Evolutionary conservation across 805 yeast species (phyloP), one percentile per base, ranked within the genome.

Genomic region (Wickerhamomyces kurtzmanii): DNA sequence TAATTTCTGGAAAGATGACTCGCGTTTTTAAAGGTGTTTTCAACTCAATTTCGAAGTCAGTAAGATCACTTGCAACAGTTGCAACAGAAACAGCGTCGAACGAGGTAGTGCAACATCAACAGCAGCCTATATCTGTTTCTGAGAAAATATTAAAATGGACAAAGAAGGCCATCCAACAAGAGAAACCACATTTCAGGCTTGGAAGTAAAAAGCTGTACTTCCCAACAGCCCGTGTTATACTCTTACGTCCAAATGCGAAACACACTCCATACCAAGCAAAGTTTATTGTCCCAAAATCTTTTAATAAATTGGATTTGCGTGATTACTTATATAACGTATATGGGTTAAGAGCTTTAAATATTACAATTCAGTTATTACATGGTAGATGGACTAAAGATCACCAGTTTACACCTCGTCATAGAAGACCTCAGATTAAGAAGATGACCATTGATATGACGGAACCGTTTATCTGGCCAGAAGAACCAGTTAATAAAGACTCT

Each of bases 241-340:
- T 89, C 18, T 58, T 91, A 37, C 71, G 94, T 49, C 95, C 96
- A 23, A 82, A 82, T 46, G 96, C 97, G n/a, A 83, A 83, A 48
- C 94, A 84, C 56, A 82, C 96, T 0, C 99, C 99, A 26, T 87
- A 82, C 58, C 96, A 86, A 56, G 97, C 97, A 27, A 86, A 85
- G 53, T 91, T 91, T 56, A 73, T 83, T 38, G 98, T 93, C 12
- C 98, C 99, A 11, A 74, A 81, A 47, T 73, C 83, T 31, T 87
- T 91, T 67, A 91, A 91, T 63, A 89, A 87, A 53, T 65, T 91
- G 59, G 97, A 89, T 53, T 65, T 91, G 36, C 73, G 98, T 53
- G 99, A 91, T 58, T 91, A 91, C 49, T 64, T 91, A 37, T 91
- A 76, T 71, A 75, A 87, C 44, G 63, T 91, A 5, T 91, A 91